phyloP scores from a whole-genome alignment of 305 asterid species.

The Solanum hybrid region DNA sequence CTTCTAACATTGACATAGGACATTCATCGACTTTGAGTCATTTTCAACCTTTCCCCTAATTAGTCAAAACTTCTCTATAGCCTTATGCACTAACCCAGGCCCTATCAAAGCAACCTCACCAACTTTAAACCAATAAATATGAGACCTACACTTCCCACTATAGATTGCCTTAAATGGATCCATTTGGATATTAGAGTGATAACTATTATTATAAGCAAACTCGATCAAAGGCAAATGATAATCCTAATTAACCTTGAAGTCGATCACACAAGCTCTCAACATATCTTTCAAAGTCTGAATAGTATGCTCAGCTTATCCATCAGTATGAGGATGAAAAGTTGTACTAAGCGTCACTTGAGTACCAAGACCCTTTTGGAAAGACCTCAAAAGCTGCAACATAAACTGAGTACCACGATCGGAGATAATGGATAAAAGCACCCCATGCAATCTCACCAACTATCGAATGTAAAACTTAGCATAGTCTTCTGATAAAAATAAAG shows the following conservation, averaged over 20 bases:
- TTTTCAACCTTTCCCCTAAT: not conserved
- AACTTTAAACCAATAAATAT: not conserved
- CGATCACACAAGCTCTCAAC: not conserved
- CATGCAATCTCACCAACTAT: not conserved
- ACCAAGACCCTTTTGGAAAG: not conserved
- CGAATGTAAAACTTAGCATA: not conserved
- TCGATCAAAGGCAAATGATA: not conserved
- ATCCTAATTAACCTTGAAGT: not conserved
- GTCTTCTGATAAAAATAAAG: too few relatives aligned
- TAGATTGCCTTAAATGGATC: not conserved
- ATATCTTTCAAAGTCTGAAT: not conserved
- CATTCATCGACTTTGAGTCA: not conserved
- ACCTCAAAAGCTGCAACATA: not conserved
- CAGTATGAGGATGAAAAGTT: not conserved
- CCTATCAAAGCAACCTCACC: not conserved
- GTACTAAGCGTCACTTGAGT: not conserved
- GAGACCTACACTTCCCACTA: not conserved
- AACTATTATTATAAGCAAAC: not conserved
- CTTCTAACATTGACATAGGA: not conserved
- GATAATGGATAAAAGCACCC: not conserved
- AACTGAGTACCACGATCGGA: not conserved
- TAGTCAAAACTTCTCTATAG: not conserved
- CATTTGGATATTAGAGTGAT: not conserved
- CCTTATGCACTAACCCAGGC: not conserved
- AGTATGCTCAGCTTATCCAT: not conserved